phyloP scores from a whole-genome alignment of 768 basidiomycete species.

The Termitomyces sp. region DNA sequence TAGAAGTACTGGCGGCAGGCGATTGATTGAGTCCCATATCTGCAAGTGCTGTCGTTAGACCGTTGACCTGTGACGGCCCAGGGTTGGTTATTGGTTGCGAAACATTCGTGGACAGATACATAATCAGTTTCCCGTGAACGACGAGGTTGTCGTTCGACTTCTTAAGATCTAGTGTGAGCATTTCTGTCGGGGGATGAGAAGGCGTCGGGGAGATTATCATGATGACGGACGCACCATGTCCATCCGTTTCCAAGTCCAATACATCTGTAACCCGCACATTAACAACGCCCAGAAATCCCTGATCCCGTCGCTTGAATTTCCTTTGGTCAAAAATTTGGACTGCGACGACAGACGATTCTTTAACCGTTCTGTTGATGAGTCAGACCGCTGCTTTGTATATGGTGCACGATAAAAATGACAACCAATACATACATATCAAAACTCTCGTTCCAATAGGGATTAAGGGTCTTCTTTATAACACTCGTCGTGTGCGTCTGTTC shows the following conservation, averaged over 20 bases:
- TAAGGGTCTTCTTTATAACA: slow-evolving; percentile 93
- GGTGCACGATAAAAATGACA: not conserved
- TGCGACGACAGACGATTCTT: slow-evolving; percentile 95
- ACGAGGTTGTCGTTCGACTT: slow-evolving; percentile 99
- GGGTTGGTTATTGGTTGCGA: slow-evolving; percentile 81
- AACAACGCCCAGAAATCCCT: slow-evolving; percentile 97
- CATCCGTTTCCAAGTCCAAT: slow-evolving; percentile 87
- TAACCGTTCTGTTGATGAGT: slow-evolving; percentile 66
- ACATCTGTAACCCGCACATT: slow-evolving; percentile 91
- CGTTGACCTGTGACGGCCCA: slow-evolving; percentile 68
- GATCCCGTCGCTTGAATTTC: slow-evolving; percentile 98
- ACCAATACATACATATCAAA: slow-evolving; percentile 81
- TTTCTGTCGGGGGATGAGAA: slow-evolving; percentile 53
- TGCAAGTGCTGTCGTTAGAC: slow-evolving; percentile 54
- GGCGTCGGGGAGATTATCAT: not conserved
- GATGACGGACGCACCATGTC: slow-evolving; percentile 69
- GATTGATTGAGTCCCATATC: slow-evolving; percentile 62
- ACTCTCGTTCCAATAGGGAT: slow-evolving; percentile 97
- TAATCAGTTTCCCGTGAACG: slow-evolving; percentile 96
- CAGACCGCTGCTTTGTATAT: not conserved
- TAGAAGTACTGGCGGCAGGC: slow-evolving; percentile 55
- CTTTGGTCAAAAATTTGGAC: slow-evolving; percentile 99
- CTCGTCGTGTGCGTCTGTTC: slow-evolving; percentile 97
- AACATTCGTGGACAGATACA: slow-evolving; percentile 93
- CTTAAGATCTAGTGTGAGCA: slow-evolving; percentile 94